phyloP scores from a whole-genome alignment of 2,329 filamentous ascomycete genomes.

The Nemania sp. region DNA sequence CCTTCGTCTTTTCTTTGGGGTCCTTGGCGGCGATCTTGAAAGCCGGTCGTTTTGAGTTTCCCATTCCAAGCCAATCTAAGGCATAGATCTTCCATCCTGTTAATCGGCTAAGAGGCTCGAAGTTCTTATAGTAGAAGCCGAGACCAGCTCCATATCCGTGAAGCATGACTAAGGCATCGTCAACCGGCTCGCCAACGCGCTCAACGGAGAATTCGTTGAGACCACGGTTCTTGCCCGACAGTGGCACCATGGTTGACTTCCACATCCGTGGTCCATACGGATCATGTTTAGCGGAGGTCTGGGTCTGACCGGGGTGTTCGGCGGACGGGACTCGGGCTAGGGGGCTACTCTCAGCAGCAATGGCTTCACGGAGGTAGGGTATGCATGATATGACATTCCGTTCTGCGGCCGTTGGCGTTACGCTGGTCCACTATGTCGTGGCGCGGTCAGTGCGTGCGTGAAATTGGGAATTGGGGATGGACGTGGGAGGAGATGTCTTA shows the following conservation, averaged over 20 bases:
- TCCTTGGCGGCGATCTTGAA: constrained; percentile 90
- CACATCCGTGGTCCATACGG: constrained; percentile 88
- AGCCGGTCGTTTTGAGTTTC: constrained; percentile 82
- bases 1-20: constrained; percentile 80
- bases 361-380: constrained; percentile 81
- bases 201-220: constrained; percentile 95
- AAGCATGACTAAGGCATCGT: constrained; percentile 93
- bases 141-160: constrained; percentile 97
- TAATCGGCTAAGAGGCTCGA: constrained; percentile 83
- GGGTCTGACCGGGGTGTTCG: constrained; percentile 57
- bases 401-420: constrained; percentile 87
- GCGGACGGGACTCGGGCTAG: constrained; percentile 49
- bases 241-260: constrained; percentile 84
- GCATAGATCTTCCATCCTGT: constrained; percentile 91
- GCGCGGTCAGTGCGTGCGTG: constrained; percentile 37
- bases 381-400: constrained; percentile 88
- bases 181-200: constrained; percentile 79
- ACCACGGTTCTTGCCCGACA: constrained; percentile 86
- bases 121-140: constrained; percentile 99
- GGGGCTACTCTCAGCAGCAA: constrained; percentile 63
- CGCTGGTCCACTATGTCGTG: constrained; percentile 77
- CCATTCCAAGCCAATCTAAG: constrained; percentile 96
- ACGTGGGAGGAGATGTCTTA: constrained; percentile 57
- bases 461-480: no score
- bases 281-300: constrained; percentile 68